These are phyloP conservation scores for Neurospora sp. DNA, from an alignment of 495 filamentous ascomycete species.

Conservation along the genomic window DNA sequence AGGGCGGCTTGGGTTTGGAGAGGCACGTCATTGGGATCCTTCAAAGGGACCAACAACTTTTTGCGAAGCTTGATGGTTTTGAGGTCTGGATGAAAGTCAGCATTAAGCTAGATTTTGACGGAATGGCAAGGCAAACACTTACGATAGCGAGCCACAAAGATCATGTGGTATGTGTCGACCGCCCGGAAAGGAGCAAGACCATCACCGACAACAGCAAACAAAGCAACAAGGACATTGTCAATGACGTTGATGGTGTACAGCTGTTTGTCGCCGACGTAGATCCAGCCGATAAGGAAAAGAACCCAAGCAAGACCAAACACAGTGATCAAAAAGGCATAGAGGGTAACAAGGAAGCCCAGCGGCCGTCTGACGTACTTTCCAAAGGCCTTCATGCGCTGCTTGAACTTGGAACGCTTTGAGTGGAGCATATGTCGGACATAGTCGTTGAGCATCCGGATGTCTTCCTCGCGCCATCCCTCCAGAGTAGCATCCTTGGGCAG, in stretches of 20 bases:
- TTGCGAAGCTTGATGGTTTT: slow-evolving; percentile 61
- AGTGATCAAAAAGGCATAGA: slow-evolving; percentile 74
- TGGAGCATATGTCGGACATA: slow-evolving; percentile 76
- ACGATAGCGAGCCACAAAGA: slow-evolving; percentile 49
- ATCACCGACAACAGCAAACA: slow-evolving; percentile 71
- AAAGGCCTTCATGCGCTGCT: slow-evolving; percentile 64
- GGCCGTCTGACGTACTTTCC: slow-evolving; percentile 62
- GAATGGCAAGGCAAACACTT: background rate
- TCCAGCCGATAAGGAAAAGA: slow-evolving; percentile 77
- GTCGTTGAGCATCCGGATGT: slow-evolving; percentile 65
- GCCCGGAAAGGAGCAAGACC: slow-evolving; percentile 66
- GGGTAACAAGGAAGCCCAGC: slow-evolving; percentile 63
- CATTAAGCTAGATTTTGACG: background rate
- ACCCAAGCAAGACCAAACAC: slow-evolving; percentile 77
- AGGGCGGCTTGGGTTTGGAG: slow-evolving; percentile 34
- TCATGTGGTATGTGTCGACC: slow-evolving; percentile 76
- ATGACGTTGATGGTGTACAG: slow-evolving; percentile 63
- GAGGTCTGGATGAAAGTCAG: slow-evolving; percentile 36
- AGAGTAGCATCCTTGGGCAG: slow-evolving; percentile 55
- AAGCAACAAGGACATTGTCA: slow-evolving; percentile 64
- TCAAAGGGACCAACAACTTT: slow-evolving; percentile 51
- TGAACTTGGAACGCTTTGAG: slow-evolving; percentile 65
- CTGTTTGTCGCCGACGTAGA: slow-evolving; percentile 65
- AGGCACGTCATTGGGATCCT: slow-evolving; percentile 65
- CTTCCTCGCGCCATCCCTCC: slow-evolving; percentile 57